Conservation (phyloP, 352 stramenopile species). For the Globisporangium canariense region DNA sequence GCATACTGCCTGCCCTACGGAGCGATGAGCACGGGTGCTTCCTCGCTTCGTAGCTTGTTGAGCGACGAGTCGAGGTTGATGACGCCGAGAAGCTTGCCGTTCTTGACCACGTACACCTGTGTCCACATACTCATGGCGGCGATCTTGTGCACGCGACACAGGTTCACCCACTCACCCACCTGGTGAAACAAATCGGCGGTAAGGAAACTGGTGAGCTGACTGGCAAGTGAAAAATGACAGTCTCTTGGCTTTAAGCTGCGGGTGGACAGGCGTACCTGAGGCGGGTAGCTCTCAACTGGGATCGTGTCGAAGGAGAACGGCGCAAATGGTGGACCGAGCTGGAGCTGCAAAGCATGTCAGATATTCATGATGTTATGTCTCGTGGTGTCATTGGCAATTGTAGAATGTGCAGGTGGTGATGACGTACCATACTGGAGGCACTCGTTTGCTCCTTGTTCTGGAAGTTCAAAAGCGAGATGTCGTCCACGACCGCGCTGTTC, state of each 20-base stretch:
- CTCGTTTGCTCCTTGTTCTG: conserved; percentile 47
- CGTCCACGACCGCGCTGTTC: conserved; percentile 51
- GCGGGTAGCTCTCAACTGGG: conserved; percentile 73
- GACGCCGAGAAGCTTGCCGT: conserved; percentile 60
- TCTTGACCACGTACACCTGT: conserved; percentile 76
- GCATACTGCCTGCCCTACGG: conserved; percentile 12
- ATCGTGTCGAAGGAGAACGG: conserved; percentile 60
- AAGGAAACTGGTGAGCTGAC: background rate
- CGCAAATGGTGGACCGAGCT: conserved; percentile 65
- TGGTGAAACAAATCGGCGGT: conserved; percentile 10
- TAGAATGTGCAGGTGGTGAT: too few relatives aligned
- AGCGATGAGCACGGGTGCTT: conserved; percentile 39
- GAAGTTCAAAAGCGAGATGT: conserved; percentile 71
- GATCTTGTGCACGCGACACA: conserved; percentile 70
- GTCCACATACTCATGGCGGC: conserved; percentile 83
- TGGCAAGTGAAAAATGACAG: background rate
- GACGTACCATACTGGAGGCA: conserved; percentile 42
- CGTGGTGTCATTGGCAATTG: too few relatives aligned
- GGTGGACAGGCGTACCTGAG: conserved; percentile 35
- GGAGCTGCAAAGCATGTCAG: conserved; percentile 33
- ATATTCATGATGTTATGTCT: background rate
- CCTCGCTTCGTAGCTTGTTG: conserved; percentile 47
- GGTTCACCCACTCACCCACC: conserved; percentile 65
- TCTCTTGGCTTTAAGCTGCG: background rate
- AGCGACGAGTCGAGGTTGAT: conserved; percentile 68